A percentile compares a stretch with the other conserved stretches of the same genome.
phyloP scores from a whole-genome alignment of 2,329 filamentous ascomycete genomes.

The Aschersonia sp. region DNA sequence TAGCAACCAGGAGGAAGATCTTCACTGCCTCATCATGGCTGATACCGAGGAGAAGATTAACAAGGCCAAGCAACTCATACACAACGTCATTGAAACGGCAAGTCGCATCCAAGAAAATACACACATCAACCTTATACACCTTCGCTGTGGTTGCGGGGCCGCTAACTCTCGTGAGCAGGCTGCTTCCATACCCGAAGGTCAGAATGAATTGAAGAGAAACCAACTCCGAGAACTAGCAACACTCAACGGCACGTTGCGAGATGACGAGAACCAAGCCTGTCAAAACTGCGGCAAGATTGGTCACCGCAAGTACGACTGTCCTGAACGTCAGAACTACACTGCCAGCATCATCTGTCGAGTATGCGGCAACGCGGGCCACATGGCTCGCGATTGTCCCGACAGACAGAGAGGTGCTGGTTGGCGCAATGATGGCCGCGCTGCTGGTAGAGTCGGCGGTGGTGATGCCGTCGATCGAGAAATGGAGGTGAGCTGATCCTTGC shows the following conservation, averaged over 20 bases:
- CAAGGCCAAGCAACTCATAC: slow-evolving; percentile 95
- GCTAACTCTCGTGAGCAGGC: slow-evolving; percentile 41
- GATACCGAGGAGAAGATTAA: slow-evolving; percentile 99
- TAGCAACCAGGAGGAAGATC: slow-evolving; percentile 98
- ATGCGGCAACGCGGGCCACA: slow-evolving; percentile 94
- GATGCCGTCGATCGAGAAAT: slow-evolving; percentile 89
- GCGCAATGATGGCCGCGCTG: slow-evolving; percentile 59
- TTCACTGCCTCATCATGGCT: slow-evolving; percentile 98
- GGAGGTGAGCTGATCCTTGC: slow-evolving; percentile 49
- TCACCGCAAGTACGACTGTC: slow-evolving; percentile 97
- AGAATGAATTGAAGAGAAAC: slow-evolving; percentile 98
- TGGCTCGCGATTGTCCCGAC: slow-evolving; percentile 96
- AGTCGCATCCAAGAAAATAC: slow-evolving; percentile 16
- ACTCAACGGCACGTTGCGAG: slow-evolving; percentile 95
- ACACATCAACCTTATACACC: not conserved
- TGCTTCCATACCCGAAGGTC: slow-evolving; percentile 93
- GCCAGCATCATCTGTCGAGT: slow-evolving; percentile 98
- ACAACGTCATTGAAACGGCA: slow-evolving; percentile 97
- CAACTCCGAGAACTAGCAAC: slow-evolving; percentile 95
- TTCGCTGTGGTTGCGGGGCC: not conserved
- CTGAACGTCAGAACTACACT: slow-evolving; percentile 96
- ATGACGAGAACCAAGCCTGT: slow-evolving; percentile 98
- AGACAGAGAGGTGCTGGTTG: slow-evolving; percentile 80
- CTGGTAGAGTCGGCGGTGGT: slow-evolving; percentile 56
- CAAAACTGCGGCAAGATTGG: slow-evolving; percentile 99